These are phyloP conservation scores for Podaxis sp. DNA, from an alignment of 768 basidiomycete species.

Conservation along the genomic window DNA sequence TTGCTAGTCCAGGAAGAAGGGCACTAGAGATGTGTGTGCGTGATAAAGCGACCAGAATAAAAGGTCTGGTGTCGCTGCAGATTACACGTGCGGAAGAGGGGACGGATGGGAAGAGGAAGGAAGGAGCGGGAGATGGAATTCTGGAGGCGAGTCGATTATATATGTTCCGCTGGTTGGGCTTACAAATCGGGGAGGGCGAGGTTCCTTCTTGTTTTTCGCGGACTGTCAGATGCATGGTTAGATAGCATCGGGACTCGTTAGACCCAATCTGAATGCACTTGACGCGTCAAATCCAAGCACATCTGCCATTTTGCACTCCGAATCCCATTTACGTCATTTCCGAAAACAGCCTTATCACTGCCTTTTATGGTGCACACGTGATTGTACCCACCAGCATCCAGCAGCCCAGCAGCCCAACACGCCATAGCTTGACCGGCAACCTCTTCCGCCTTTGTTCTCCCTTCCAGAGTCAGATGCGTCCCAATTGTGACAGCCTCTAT, in stretches of 20 bases:
- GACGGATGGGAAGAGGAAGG: conserved; percentile 29
- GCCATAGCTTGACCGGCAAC: conserved; percentile 17
- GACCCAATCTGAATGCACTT: conserved; percentile 18
- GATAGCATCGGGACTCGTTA: not conserved
- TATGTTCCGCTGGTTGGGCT: conserved; percentile 35
- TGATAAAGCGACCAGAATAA: conserved; percentile 9
- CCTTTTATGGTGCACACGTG: conserved; percentile 20
- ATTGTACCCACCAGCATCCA: conserved; percentile 8
- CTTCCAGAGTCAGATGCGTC: conserved; percentile 10
- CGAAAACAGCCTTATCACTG: conserved; percentile 24
- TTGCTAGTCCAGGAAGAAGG: conserved; percentile 12
- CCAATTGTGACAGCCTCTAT: conserved; percentile 9
- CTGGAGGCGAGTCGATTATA: conserved; percentile 23
- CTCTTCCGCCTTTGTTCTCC: conserved; percentile 11
- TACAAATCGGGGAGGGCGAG: conserved; percentile 30
- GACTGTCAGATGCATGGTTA: conserved; percentile 16
- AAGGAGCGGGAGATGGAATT: conserved; percentile 27
- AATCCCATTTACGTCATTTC: conserved; percentile 26
- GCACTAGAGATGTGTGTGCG: conserved; percentile 8
- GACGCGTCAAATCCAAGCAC: conserved; percentile 17
- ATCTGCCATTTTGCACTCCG: conserved; percentile 23
- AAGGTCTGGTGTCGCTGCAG: conserved; percentile 28
- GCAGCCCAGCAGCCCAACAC: conserved; percentile 7
- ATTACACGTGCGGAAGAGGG: conserved; percentile 24
- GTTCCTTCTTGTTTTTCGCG: conserved; percentile 19